Evolutionary conservation across 148 eudicot genomes (phyloP), one percentile per base, ranked within the genome.

Genomic region (Selenicereus undatus): DNA sequence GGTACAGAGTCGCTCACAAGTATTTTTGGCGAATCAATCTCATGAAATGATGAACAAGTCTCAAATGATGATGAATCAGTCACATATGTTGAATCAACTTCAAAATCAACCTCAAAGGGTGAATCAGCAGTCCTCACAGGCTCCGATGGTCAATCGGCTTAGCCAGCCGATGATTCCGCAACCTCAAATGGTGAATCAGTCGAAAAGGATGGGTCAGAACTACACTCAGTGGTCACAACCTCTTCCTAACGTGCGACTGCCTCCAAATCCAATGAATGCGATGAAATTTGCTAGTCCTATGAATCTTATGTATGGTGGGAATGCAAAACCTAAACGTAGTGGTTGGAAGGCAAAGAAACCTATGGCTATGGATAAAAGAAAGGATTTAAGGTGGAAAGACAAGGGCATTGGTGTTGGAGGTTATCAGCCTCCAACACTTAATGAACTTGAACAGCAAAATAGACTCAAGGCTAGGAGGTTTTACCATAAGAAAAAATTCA

Each of bases 381-480:
- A 77, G 52, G 86, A 89, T 80, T 50, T 14, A 26, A 85, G 81
- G 78, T 86, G 86, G 69, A 88, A 83, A 74, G 84, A 87, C 65
- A 88, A 69, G 51, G 45, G 26, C 70, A 54, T 22, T 11, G 83
- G 77, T 30, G 48, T 29, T 18, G 86, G 85, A 24, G 84, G 83
- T 14, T 95, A 89, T 82, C 86, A 91, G 54, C 92, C 95, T 3
- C 97, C 98, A 0, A 82, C 86, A 0, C 83, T 93, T 5, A 82
- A 87, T 64, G 99, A 93, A 51, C 79, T 95, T 66, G 97, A 95
- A 76, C 88, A 89, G 22, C 95, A 91, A 87, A 95, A 95, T 83
- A 74, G 99, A 43, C 18, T 92, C 77, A 95, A 88, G 86, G 90
- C 97, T 0, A 75, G 90, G 78, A 90, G 89, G 79, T 91, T 89